Base-by-base conservation (phyloP, 2,329 filamentous ascomycete species). In the Diaporthe nobilis region DNA sequence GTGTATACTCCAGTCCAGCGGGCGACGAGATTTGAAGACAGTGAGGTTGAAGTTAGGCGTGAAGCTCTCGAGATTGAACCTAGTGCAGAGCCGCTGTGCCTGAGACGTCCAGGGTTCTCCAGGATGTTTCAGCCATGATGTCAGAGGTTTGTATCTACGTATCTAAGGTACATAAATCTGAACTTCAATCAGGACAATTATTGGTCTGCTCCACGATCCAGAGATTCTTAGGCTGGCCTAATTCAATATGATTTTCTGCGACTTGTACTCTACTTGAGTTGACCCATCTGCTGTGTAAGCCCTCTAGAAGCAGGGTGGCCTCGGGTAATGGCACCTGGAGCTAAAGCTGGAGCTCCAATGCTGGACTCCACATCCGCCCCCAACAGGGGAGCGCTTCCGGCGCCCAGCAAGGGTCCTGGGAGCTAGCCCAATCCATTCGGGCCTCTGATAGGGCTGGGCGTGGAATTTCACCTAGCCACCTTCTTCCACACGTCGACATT, bases 51-150 rank as follows among this genome's bases (percentile, higher is more conserved):
- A 10, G 44, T 39, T 7, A 1, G 9, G 15, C 1, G 3, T 68
- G 44, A 53, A 25, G 31, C 22, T 53, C 44, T 51, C 22, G 12
- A 39, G 12, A 1, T 34, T 12, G 10, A 13, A 51, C 15, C 34
- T 25, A 53, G 53, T 20, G 53, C 9, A 55, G 47, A 55, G 22
- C 47, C 44, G 6, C 49, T 25, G 47, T 12, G 47, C 22, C 65
- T 68, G 65, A 68, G 65, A 68, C 65, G 34, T 7, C 17, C 65
- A 68, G 47, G 65, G 65, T 53, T 15, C 22, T 10, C 65, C 31
- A 17, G 65, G 22, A 37, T 53, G 65, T 68, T 68, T 68, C 65
- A 68, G 65, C 47, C 65, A 53, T 68, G 47, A 68, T 68, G 65
- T 68, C 65, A 68, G 65, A 53, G 65, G 25, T 37, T 7, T 39